phyloP scores from a whole-genome alignment of 2,329 filamentous ascomycete genomes.

The Xylogone sp. region DNA sequence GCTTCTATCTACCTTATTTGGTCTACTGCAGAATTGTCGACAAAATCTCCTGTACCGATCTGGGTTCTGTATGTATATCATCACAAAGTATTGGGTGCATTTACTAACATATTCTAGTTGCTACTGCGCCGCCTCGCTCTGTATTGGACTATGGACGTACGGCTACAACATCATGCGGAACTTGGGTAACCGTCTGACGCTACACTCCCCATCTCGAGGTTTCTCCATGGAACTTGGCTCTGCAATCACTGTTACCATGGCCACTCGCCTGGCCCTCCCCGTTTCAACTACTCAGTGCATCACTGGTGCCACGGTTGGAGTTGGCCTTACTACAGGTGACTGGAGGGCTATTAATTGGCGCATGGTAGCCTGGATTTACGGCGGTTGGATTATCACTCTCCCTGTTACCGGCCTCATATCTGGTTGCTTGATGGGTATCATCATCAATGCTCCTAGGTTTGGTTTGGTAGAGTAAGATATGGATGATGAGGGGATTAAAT shows the following conservation, averaged over 20 bases:
- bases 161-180: slow-evolving; percentile 64
- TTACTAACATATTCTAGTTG: slow-evolving; percentile 11
- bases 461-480: too few relatives aligned
- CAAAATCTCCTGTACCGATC: slow-evolving; percentile 43
- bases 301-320: slow-evolving; percentile 58
- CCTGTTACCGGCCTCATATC: slow-evolving; percentile 53
- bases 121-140: slow-evolving; percentile 31
- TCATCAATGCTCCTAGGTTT: slow-evolving; percentile 52
- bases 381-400: slow-evolving; percentile 58
- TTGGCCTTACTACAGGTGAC: slow-evolving; percentile 57
- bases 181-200: slow-evolving; percentile 58
- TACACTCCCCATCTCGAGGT: slow-evolving; percentile 57
- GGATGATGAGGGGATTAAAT: too few relatives aligned
- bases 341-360: slow-evolving; percentile 60
- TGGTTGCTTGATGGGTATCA: slow-evolving; percentile 57
- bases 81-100: not conserved
- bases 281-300: slow-evolving; percentile 65
- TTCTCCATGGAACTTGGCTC: slow-evolving; percentile 59
- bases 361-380: slow-evolving; percentile 56
- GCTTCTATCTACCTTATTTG: slow-evolving; percentile 61
- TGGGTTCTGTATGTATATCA: slow-evolving; percentile 47
- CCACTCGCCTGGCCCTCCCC: slow-evolving; percentile 58
- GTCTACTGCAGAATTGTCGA: slow-evolving; percentile 40
- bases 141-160: slow-evolving; percentile 55
- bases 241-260: slow-evolving; percentile 59